Percentiles rank a stretch among this genome's conserved stretches.
phyloP scores from a whole-genome alignment of 345 rosid genomes.

The Erodium maritimum region DNA sequence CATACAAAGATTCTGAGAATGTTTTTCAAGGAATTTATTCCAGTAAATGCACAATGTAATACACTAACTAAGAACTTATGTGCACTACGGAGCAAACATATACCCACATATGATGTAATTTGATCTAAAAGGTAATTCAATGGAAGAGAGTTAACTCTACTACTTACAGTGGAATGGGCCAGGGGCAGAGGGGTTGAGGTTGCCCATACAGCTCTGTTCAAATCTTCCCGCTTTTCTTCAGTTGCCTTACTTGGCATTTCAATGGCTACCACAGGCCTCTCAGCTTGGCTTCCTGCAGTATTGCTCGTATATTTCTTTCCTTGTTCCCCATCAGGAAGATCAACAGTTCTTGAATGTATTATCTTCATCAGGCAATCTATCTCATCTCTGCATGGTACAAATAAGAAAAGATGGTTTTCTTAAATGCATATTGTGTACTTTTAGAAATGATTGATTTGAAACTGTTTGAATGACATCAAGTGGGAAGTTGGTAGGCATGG shows the following conservation, averaged over 20 bases:
- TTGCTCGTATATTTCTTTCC: slow-evolving; percentile 19
- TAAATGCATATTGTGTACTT: neutral
- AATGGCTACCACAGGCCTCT: slow-evolving; percentile 17
- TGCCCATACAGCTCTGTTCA: slow-evolving; percentile 23
- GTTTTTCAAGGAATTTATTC: neutral
- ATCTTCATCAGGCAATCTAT: slow-evolving; percentile 48
- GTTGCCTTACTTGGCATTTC: slow-evolving; percentile 22
- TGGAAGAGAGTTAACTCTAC: slow-evolving; percentile 12
- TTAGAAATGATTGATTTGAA: neutral
- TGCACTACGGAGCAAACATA: neutral
- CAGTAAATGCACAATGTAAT: neutral
- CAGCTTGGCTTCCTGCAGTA: slow-evolving; percentile 19
- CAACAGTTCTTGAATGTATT: slow-evolving; percentile 48
- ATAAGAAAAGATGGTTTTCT: slow-evolving; percentile 7
- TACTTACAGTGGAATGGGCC: slow-evolving; percentile 47
- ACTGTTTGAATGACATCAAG: too few species aligned
- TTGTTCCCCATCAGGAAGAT: slow-evolving; percentile 24
- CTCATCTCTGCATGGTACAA: slow-evolving; percentile 45
- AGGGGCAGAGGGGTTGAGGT: slow-evolving; percentile 31
- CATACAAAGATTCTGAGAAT: neutral
- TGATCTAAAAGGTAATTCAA: neutral
- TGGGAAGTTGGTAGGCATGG: neutral
- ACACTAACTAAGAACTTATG: neutral
- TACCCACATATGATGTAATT: neutral
- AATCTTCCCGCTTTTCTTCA: slow-evolving; percentile 26